Conservation (phyloP, 73 alveolate genomes). For the Effrenium voratum region DNA sequence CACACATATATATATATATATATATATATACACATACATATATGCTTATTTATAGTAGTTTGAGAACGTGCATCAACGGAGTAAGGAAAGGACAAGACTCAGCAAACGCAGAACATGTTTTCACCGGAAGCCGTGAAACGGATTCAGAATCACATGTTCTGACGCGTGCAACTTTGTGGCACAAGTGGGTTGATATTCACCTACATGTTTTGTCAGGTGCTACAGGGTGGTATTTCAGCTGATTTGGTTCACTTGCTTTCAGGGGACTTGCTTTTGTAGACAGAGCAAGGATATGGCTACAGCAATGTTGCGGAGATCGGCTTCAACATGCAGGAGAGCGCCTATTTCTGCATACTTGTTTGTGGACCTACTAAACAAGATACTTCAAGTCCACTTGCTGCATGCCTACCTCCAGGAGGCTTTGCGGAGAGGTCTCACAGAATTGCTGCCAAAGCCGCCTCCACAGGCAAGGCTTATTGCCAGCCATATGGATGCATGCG, state of each 20-base stretch:
- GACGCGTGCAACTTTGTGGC: too few species aligned
- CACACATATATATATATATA: too few species aligned
- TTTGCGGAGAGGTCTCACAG: slow-evolving; percentile 21
- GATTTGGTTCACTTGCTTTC: neutral
- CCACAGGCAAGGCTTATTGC: slow-evolving; percentile 52
- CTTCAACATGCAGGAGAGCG: neutral
- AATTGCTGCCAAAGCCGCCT: slow-evolving; percentile 39
- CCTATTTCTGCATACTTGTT: neutral
- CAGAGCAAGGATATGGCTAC: slow-evolving; percentile 41
- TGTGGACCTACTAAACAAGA: neutral
- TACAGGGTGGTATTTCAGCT: neutral
- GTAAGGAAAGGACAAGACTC: too few species aligned
- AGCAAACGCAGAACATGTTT: too few species aligned
- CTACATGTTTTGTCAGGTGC: too few species aligned
- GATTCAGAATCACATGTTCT: too few species aligned
- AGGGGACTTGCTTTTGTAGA: neutral
- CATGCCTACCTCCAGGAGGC: slow-evolving; percentile 21
- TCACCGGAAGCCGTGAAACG: too few species aligned
- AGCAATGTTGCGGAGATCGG: slow-evolving; percentile 32
- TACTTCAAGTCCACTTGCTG: neutral
- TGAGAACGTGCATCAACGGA: too few species aligned
- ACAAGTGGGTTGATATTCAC: too few species aligned
- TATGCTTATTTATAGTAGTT: too few species aligned
- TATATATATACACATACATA: too few species aligned
- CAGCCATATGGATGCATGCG: too few species aligned